Evolutionary conservation across 2,329 filamentous ascomycete genomes (phyloP), one percentile per base, ranked within the genome.

Genomic region (Lachnellula cervina): DNA sequence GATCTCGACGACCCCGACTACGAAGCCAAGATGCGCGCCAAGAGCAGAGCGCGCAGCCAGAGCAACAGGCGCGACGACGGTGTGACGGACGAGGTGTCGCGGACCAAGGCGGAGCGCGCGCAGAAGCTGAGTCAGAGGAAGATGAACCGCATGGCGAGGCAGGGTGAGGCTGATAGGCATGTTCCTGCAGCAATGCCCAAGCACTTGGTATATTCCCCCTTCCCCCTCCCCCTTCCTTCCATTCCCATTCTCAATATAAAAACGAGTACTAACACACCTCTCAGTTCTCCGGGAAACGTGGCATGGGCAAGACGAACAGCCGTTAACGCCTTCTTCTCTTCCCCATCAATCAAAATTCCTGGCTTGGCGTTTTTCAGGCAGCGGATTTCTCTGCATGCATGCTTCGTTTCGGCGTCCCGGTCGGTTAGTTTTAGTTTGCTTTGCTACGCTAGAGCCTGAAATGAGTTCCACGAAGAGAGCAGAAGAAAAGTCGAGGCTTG

Each of bases 111-210:
- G 38, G 92, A 96, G 73, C 86, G 87, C 68, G 78, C 95, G 71
- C 81, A 85, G 70, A 97, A 96, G 81, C 76, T 99, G 71, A 81
- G 86, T 68, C 95, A 99, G 86, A 91, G 93, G 81, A 93, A 91
- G 83, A 97, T 95, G 91, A 99, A 99, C 79, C 84, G 93, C 63
- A 94, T 95, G 88, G 94, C 94, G 45, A 86, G 92, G 73, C 90
- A 95, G 80, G 94, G 94, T 80, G 94, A 99, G 78, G 92, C 88
- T 59, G 94, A 99, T 80, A 85, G 95, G 71, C 93, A 97, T 76
- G 84, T 85, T 59, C 86, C 86, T 54, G 88, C 89, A 38, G 81
- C 89, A 52, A 76, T 96, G 74, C 83, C 86, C 60, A 99, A 96
- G 78, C 94, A 97, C 77, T 80, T 99, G 82, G 87, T 96, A 81